Evolutionary conservation across 1,284 basidiomycete genomes (phyloP).

Genomic region (Naganishia sp.): DNA sequence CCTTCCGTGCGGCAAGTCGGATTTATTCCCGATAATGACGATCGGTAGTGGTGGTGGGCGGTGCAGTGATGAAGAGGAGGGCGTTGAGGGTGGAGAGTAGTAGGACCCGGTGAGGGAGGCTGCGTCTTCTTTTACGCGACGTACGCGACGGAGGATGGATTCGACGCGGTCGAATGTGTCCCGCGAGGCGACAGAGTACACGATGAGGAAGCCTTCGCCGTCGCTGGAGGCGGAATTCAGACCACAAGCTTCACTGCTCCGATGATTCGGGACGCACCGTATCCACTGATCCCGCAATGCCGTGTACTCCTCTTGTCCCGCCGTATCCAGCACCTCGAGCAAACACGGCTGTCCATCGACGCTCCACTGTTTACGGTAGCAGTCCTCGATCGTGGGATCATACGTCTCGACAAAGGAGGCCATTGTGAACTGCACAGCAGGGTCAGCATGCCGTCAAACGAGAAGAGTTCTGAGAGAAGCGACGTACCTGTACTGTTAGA

Average conservation of each 20-base stretch:
- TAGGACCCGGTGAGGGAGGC: constrained; percentile 57
- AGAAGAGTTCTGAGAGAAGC: background rate
- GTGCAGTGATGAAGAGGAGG: constrained; percentile 22
- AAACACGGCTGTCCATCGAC: constrained; percentile 90
- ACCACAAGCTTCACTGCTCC: too few relatives aligned
- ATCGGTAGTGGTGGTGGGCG: constrained; percentile 43
- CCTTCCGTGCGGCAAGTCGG: constrained; percentile 76
- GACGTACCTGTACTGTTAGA: constrained; percentile 82
- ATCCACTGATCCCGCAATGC: constrained; percentile 99
- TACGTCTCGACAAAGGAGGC: constrained; percentile 79
- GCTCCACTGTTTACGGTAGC: constrained; percentile 86
- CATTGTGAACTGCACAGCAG: constrained; percentile 72
- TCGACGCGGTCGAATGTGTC: constrained; percentile 92
- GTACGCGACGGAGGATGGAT: constrained; percentile 91
- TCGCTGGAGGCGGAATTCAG: constrained; percentile 62
- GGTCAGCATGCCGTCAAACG: background rate
- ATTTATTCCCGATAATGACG: constrained; percentile 90
- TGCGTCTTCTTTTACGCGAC: constrained; percentile 83
- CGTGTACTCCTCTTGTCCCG: constrained; percentile 94
- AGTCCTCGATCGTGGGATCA: constrained; percentile 82
- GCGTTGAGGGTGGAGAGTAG: constrained; percentile 13
- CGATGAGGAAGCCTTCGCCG: constrained; percentile 97
- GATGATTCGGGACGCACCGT: constrained; percentile 58
- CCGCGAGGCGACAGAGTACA: constrained; percentile 95
- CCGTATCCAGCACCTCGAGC: constrained; percentile 89